phyloP scores from a whole-genome alignment of 1,284 basidiomycete species.

The Sporisorium scitamineum region DNA sequence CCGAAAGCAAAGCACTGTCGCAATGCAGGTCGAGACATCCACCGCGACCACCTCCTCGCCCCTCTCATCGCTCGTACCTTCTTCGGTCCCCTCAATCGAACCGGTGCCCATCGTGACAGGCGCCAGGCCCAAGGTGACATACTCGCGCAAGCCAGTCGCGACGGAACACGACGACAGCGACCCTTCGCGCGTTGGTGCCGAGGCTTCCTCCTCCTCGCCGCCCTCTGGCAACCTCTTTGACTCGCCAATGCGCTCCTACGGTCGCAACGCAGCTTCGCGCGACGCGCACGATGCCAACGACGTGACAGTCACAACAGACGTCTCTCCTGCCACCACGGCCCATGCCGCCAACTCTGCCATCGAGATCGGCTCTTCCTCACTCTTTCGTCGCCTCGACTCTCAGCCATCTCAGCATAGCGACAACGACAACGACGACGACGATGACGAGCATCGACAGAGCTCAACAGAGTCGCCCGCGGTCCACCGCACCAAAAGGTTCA shows the following conservation, averaged over 20 bases:
- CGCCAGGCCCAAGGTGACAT: slow-evolving; percentile 38
- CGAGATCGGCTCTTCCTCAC: slow-evolving; percentile 17
- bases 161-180: slow-evolving; percentile 6
- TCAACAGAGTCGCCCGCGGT: slow-evolving; percentile 19
- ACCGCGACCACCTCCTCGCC: slow-evolving; percentile 18
- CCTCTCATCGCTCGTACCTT: slow-evolving; percentile 41
- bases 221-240: slow-evolving; percentile 37
- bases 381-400: slow-evolving; percentile 37
- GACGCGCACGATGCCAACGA: slow-evolving; percentile 17
- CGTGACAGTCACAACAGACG: slow-evolving; percentile 21
- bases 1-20: not conserved
- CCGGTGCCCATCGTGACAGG: slow-evolving; percentile 9
- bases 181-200: not conserved
- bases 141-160: slow-evolving; percentile 31
- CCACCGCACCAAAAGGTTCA: slow-evolving; percentile 29
- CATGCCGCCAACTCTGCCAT: slow-evolving; percentile 31
- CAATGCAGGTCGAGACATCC: slow-evolving; percentile 34
- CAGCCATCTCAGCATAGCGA: slow-evolving; percentile 26
- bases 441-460: slow-evolving; percentile 2
- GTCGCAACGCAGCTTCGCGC: slow-evolving; percentile 7
- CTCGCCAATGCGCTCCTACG: slow-evolving; percentile 39
- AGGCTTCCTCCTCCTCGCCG: slow-evolving; percentile 30
- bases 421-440: slow-evolving; percentile 9
- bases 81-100: slow-evolving; percentile 43
- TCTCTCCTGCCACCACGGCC: slow-evolving; percentile 34